Base-by-base conservation (phyloP, 768 basidiomycete genomes). In the Leccinum uliginosum region DNA sequence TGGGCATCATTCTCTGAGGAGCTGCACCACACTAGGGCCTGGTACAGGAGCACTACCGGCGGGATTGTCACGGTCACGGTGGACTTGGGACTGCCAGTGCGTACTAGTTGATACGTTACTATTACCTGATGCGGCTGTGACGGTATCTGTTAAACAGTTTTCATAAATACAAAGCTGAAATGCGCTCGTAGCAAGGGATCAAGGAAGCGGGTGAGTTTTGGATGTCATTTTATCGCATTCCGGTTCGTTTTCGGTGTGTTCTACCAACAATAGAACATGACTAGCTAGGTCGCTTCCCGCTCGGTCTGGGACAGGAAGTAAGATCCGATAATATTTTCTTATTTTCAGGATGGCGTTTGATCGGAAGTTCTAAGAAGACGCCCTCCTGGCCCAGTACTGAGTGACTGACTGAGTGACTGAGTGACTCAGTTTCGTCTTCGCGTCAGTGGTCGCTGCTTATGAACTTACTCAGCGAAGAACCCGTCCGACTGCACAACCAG, bases 401-500 rank as follows among this genome's bases (percentile, higher is more conserved):
- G n/a, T n/a, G n/a, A n/a, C n/a, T n/a, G n/a, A n/a, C n/a, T n/a
- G n/a, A n/a, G n/a, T n/a, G n/a, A n/a, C n/a, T n/a, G n/a, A n/a
- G 11, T 30, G 30, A 30, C 23, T 23, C 17, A 9, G 23, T 51
- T 24, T 17, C 10, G 17, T n/a, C 30, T 21, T 14, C 23, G 17
- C 30, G 30, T 54, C 4, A 15, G 24, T 29, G 6, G 12, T 54
- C 34, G 47, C 44, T 19, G 51, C 29, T 19, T 35, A 51, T 34
- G 26, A 53, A 49, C 35, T 38, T n/a, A 45, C 50, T 44, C 59
- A 30, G 43, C 60, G 24, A 50, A 49, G 4, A 24, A 29, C 34
- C 40, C 15, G n/a, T 38, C 30, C 45, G 35, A 55, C 14, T n/a
- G 10, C 29, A 15, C 23, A 12, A 12, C 24, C 24, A 6, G 5